A percentile compares a stretch with the other conserved stretches of the same genome.
Evolutionary conservation across 2,329 filamentous ascomycete genomes (phyloP).

Genomic region (Talaromyces piceae): DNA sequence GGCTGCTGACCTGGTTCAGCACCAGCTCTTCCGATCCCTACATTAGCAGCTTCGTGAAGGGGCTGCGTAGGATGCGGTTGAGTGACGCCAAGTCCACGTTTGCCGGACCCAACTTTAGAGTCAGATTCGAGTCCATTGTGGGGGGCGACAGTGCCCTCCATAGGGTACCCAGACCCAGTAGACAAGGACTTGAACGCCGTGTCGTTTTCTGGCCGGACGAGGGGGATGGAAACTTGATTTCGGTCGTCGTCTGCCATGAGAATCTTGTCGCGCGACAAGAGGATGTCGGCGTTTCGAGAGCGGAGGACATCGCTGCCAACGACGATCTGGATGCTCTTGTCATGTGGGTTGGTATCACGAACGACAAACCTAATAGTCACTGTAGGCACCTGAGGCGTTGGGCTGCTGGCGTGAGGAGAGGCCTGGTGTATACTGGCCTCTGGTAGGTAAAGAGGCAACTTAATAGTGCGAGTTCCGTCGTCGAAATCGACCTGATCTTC

Average conservation of each 20-base stretch:
- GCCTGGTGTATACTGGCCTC: slow-evolving; percentile 74
- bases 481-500: slow-evolving; percentile 58
- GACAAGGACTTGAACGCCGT: slow-evolving; percentile 67
- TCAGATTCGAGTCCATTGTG: slow-evolving; percentile 19
- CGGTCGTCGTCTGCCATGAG: slow-evolving; percentile 79
- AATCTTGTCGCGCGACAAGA: slow-evolving; percentile 88
- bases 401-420: slow-evolving; percentile 64
- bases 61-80: slow-evolving; percentile 26
- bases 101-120: slow-evolving; percentile 6
- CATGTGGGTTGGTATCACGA: slow-evolving; percentile 43
- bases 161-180: slow-evolving; percentile 41
- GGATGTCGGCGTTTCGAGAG: slow-evolving; percentile 77
- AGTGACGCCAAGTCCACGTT: background rate
- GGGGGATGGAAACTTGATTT: slow-evolving; percentile 80
- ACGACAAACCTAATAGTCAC: slow-evolving; percentile 74
- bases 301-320: slow-evolving; percentile 83
- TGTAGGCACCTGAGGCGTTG: slow-evolving; percentile 72
- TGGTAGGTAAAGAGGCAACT: slow-evolving; percentile 77
- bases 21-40: slow-evolving; percentile 7
- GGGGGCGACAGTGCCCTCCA: slow-evolving; percentile 8
- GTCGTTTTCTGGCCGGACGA: slow-evolving; percentile 88
- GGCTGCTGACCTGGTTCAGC: slow-evolving; percentile 18
- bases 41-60: slow-evolving; percentile 15
- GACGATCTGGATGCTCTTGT: slow-evolving; percentile 68
- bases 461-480: slow-evolving; percentile 61